Evolutionary conservation across 306 rosid genomes (phyloP), one percentile per base, ranked within the genome.

Genomic region (Rosa rugosa): DNA sequence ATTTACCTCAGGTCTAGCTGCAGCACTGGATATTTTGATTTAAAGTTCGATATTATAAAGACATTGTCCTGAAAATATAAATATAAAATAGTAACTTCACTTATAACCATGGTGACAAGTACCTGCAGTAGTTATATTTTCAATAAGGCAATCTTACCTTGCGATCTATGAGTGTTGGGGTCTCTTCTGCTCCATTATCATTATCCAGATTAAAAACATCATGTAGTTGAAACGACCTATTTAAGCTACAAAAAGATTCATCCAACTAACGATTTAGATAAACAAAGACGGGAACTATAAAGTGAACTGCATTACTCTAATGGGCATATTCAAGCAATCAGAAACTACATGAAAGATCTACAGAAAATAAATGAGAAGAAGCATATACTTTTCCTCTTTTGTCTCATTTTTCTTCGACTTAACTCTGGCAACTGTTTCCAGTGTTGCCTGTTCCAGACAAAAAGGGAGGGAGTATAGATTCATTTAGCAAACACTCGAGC

Each of bases 341-440:
- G 82, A 63, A 79, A 69, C 36, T 56, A 76, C 68, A 77, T 56
- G 51, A 45, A 64, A 56, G 80, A 63, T 71, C 70, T 64, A 73
- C 3, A 45, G 42, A 41, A 53, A 63, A 78, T n/a, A 77, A 74
- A 73, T 64, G 72, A 69, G 53, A 90, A 82, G 80, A 89, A 79
- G 80, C 73, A 79, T 70, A 75, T 95, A 96, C 99, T 90, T 91
- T 77, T 96, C 98, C 89, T 96, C 97, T 83, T 96, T 89, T 5
- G 96, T 96, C 56, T 93, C 99, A 79, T 96, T 96, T 88, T 96
- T 96, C 91, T 93, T 96, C 23, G 97, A 56, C 82, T 86, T 96
- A 68, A 96, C 99, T 83, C 99, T 91, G 81, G 99, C 98, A 80
- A 96, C 99, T 51, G 99, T 96, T 84, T 96, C 99, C 86, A 96